These are phyloP conservation scores for Aspergillus udagawae DNA, from an alignment of 2,329 filamentous ascomycete genomes.

Conservation along the genomic window DNA sequence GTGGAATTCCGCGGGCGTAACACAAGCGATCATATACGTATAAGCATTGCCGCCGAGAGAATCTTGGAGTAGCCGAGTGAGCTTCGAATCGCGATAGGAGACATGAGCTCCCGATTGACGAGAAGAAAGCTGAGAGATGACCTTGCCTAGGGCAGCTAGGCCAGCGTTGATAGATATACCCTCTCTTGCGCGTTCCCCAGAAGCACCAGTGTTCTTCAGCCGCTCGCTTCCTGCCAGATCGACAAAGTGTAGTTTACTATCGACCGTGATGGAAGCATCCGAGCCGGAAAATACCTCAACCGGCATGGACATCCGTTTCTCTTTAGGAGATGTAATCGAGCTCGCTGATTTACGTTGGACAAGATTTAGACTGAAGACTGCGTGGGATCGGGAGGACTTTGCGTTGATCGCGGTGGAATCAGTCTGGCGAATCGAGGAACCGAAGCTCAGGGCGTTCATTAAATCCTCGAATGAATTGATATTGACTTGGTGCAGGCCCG, in stretches of 20 bases:
- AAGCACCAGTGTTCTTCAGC: conserved; percentile 93
- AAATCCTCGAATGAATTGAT: conserved; percentile 92
- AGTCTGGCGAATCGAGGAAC: conserved; percentile 90
- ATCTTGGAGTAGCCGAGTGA: conserved; percentile 91
- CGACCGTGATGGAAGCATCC: conserved; percentile 69
- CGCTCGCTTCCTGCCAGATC: conserved; percentile 95
- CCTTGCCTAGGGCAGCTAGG: conserved; percentile 89
- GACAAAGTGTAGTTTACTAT: conserved; percentile 98
- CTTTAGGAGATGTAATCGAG: conserved; percentile 51
- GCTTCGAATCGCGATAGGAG: conserved; percentile 95
- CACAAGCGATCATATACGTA: conserved; percentile 99
- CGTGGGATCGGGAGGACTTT: conserved; percentile 94
- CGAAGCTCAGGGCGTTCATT: conserved; percentile 82
- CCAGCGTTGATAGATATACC: conserved; percentile 98
- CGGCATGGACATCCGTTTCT: conserved; percentile 85
- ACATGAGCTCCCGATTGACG: conserved; percentile 84
- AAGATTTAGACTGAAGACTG: conserved; percentile 92
- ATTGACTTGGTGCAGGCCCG: conserved; percentile 79
- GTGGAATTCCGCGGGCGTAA: conserved; percentile 95
- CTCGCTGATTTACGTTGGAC: conserved; percentile 65
- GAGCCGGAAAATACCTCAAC: conserved; percentile 69
- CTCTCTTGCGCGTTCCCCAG: conserved; percentile 89
- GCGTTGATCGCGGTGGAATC: conserved; percentile 97
- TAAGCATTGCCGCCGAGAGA: conserved; percentile 95
- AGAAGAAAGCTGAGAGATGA: conserved; percentile 95